Conservation (phyloP, 106 monocot genomes). For the Xerophyta viscosa region DNA sequence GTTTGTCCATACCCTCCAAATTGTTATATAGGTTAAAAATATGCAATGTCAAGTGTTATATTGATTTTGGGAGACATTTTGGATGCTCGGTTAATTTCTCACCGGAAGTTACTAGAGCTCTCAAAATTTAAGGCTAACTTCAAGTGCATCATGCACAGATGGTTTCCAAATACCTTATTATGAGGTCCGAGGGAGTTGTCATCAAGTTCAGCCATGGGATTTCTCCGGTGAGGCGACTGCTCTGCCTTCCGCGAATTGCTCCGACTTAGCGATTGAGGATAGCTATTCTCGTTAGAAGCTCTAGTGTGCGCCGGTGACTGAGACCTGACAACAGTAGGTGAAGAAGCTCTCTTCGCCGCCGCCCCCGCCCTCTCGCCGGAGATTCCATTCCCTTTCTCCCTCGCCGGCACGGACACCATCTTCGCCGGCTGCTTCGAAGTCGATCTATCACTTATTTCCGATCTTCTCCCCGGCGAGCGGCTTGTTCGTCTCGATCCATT, state of each 20-base stretch:
- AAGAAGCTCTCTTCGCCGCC: constrained; percentile 2
- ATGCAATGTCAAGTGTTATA: too few species aligned
- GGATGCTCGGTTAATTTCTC: too few species aligned
- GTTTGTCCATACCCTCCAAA: too few species aligned
- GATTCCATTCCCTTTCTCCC: constrained; percentile 32
- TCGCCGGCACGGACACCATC: constrained; percentile 78
- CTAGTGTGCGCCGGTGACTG: constrained; percentile 40
- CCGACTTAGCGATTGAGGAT: constrained; percentile 53
- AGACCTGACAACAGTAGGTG: constrained; percentile 23
- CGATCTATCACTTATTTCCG: constrained; percentile 29
- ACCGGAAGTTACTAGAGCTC: too few species aligned
- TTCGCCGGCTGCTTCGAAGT: constrained; percentile 48
- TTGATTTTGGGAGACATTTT: too few species aligned
- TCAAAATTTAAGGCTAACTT: neutral
- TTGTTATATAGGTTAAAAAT: too few species aligned
- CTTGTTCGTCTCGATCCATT: constrained; percentile 46
- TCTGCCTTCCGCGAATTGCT: constrained; percentile 83
- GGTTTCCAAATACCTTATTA: constrained; percentile 2
- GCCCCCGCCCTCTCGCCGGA: neutral
- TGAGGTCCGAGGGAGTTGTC: constrained; percentile 38
- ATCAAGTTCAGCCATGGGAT: constrained; percentile 79
- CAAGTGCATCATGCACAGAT: neutral
- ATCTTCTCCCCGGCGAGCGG: constrained; percentile 67
- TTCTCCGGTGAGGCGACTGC: constrained; percentile 62
- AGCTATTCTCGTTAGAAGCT: constrained; percentile 33